These are phyloP conservation scores for Suillus subaureus DNA, from an alignment of 768 basidiomycete species.

Conservation along the genomic window DNA sequence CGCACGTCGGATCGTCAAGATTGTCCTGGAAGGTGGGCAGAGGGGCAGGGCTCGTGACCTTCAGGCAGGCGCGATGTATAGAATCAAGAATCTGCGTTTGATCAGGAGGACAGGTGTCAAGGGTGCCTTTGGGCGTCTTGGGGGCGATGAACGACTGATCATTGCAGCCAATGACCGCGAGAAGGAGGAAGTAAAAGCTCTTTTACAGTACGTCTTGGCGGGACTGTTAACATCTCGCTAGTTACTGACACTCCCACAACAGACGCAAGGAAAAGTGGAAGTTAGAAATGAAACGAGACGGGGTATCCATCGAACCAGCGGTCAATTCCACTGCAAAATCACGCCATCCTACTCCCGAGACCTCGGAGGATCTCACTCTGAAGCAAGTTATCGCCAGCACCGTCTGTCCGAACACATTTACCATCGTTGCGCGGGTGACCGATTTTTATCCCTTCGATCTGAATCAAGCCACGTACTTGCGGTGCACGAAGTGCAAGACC, in stretches of 20 bases:
- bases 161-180: constrained; percentile 18
- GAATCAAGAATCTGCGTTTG: constrained; percentile 55
- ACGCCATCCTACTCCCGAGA: constrained; percentile 9
- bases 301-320: not conserved
- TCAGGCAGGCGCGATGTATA: constrained; percentile 43
- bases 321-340: not conserved
- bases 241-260: not conserved
- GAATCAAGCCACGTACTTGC: constrained; percentile 46
- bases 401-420: constrained; percentile 41
- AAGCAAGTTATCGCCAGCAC: constrained; percentile 37
- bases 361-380: constrained; percentile 31
- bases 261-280: constrained; percentile 39
- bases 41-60: constrained; percentile 40
- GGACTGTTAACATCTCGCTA: not conserved
- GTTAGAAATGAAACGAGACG: constrained; percentile 23
- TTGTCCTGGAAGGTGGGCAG: constrained; percentile 54
- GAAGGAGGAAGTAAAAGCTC: constrained; percentile 18
- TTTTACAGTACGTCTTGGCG: constrained; percentile 12
- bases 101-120: constrained; percentile 29
- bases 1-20: constrained; percentile 52
- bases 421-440: constrained; percentile 49
- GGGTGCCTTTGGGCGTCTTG: constrained; percentile 26
- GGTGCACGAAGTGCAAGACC: constrained; percentile 54
- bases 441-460: constrained; percentile 60
- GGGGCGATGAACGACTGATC: constrained; percentile 32